Conservation (phyloP, 352 stramenopile genomes). For the Globisporangium apiculatum region DNA sequence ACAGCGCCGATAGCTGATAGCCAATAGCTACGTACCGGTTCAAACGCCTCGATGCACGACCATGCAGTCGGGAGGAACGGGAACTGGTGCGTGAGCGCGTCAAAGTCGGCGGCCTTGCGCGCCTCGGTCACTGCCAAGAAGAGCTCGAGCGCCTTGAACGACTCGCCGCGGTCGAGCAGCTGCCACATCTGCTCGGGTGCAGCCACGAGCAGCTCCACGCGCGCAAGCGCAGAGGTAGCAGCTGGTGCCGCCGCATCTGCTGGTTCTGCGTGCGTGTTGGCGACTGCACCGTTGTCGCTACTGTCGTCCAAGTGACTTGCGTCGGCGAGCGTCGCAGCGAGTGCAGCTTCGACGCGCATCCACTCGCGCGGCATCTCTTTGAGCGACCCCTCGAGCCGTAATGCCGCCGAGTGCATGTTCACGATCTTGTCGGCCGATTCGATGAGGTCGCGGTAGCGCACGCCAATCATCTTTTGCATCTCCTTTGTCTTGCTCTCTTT, state of each 20-base stretch:
- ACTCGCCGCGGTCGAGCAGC: constrained; percentile 53
- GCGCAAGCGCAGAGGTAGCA: constrained; percentile 13
- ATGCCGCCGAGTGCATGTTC: constrained; percentile 85
- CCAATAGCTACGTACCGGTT: constrained; percentile 20
- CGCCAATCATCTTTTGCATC: constrained; percentile 92
- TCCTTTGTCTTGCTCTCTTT: constrained; percentile 86
- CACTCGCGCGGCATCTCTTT: constrained; percentile 84
- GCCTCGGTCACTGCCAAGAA: constrained; percentile 34
- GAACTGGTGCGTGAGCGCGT: constrained; percentile 20
- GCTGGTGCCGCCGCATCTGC: background rate
- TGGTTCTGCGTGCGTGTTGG: background rate
- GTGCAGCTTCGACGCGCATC: constrained; percentile 47
- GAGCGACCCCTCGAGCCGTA: constrained; percentile 72
- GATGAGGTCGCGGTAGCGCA: constrained; percentile 90
- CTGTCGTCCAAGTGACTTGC: constrained; percentile 10
- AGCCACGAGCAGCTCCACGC: constrained; percentile 46
- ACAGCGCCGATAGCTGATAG: background rate
- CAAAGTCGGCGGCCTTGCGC: constrained; percentile 16
- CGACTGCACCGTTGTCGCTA: too few relatives aligned
- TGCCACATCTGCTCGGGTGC: constrained; percentile 67
- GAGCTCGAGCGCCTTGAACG: constrained; percentile 36
- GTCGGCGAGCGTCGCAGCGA: constrained; percentile 24
- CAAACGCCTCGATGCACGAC: constrained; percentile 62
- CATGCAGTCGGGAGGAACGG: constrained; percentile 64
- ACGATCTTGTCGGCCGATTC: constrained; percentile 91